Base-by-base conservation (phyloP, 306 rosid species). In the Cucurbita maxima region DNA sequence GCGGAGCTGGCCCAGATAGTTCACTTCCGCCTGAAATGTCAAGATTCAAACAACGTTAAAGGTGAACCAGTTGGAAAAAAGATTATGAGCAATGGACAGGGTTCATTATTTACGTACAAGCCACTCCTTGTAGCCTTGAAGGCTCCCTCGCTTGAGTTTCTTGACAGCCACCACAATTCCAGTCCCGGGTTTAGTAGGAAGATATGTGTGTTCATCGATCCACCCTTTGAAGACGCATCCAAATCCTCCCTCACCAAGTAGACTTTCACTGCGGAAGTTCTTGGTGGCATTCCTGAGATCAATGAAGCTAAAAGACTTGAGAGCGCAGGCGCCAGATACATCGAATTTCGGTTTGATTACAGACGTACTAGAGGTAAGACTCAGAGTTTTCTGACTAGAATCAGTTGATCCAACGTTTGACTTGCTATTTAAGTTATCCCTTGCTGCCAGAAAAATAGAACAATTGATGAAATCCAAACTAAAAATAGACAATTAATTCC, bases 61-160 rank as follows among this genome's bases (percentile, higher is more conserved):
- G 16, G 10, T 30, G 20, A 53, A 55, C 19, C 5, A 41, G 19
- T 36, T 19, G 7, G 7, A 52, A 53, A 51, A 20, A 40, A 57
- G 16, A 53, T 53, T 52, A 48, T 70, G 61, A 38, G 0, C 6
- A 12, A 51, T 71, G 66, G 66, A 7, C 12, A 66, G 30, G 79
- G 71, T 62, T 74, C 60, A 54, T 45, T 38, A 73, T 80, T 62
- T 48, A 84, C 98, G 12, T 83, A 93, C 97, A 64, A 94, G 97
- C 97, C 98, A 94, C 82, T 94, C 97, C 77, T 85, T 87, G 90
- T 94, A 96, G 37, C 98, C 97, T 82, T 90, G 97, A 84, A 88
- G 91, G 85, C 98, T 89, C 79, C 87, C 97, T 71, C 82, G 88
- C 77, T 90, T 94, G 81, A 94, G 98, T 51, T 75, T 84, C 88